These are phyloP conservation scores for Cubamyces sp. DNA, from an alignment of 768 basidiomycete genomes.

Conservation along the genomic window DNA sequence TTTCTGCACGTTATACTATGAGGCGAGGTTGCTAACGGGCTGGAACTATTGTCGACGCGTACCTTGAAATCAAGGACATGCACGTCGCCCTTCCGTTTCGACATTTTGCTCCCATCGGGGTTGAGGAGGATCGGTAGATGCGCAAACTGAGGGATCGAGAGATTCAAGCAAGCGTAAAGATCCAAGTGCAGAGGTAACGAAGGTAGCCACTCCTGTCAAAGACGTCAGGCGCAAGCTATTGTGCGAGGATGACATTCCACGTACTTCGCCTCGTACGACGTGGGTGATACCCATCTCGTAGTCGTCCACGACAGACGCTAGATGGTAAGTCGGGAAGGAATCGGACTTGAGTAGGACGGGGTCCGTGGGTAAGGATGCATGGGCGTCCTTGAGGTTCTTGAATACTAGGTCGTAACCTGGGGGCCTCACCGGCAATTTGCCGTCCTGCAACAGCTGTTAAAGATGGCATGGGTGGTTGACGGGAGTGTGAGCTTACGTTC, in stretches of 20 bases:
- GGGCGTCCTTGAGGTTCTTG: slow-evolving; percentile 71
- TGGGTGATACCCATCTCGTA: slow-evolving; percentile 96
- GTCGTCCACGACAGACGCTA: slow-evolving; percentile 96
- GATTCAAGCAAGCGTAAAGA: slow-evolving; percentile 77
- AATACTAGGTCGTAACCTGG: slow-evolving; percentile 74
- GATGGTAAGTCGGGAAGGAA: slow-evolving; percentile 92
- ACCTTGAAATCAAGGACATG: slow-evolving; percentile 87
- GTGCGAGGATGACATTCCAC: slow-evolving; percentile 15
- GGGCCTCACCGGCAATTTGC: slow-evolving; percentile 54
- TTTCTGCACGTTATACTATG: slow-evolving; percentile 46
- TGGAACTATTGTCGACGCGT: slow-evolving; percentile 23
- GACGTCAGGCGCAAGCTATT: neutral
- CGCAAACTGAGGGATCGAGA: slow-evolving; percentile 79
- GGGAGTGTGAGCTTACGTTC: slow-evolving; percentile 58
- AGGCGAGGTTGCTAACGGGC: neutral
- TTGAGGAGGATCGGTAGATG: slow-evolving; percentile 93
- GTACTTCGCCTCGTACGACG: slow-evolving; percentile 90
- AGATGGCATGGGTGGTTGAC: neutral
- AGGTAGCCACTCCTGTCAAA: slow-evolving; percentile 87
- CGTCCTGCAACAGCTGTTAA: slow-evolving; percentile 48
- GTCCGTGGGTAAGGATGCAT: slow-evolving; percentile 82
- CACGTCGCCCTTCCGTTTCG: slow-evolving; percentile 91
- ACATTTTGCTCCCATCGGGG: slow-evolving; percentile 91
- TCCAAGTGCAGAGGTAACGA: slow-evolving; percentile 92
- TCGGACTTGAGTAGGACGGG: slow-evolving; percentile 93